Percentiles rank a stretch among this genome's conserved stretches.
Evolutionary conservation across 2,329 filamentous ascomycete genomes (phyloP).

Genomic region (Fusarium nanum): DNA sequence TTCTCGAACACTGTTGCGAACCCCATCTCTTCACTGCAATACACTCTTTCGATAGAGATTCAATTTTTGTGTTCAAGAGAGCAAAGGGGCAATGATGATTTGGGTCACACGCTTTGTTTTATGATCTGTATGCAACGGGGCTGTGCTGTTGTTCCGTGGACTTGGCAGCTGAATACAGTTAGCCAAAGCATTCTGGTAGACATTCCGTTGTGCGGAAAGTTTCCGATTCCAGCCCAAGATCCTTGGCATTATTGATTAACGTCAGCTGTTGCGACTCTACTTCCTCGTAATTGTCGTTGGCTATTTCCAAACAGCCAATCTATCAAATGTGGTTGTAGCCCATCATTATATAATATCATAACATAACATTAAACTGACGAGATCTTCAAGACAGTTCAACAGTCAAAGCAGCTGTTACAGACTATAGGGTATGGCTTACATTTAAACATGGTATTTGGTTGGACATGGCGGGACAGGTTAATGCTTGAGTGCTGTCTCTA

Average conservation of each 20-base stretch:
- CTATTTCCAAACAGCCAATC: accelerated
- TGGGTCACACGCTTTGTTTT: neutral
- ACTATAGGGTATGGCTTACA: neutral
- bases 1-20: neutral
- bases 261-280: neutral
- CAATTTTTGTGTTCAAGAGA: accelerated
- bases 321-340: accelerated
- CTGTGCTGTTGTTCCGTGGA: neutral
- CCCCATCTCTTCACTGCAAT: neutral
- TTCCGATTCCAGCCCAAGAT: neutral
- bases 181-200: neutral
- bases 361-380: accelerated
- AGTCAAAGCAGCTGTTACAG: neutral
- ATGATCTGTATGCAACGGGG: neutral
- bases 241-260: neutral
- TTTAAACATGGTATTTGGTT: neutral
- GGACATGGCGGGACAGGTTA: accelerated
- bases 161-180: neutral
- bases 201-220: neutral
- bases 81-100: neutral
- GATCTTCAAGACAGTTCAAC: accelerated
- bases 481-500: accelerated
- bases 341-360: accelerated
- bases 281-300: accelerated
- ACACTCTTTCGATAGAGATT: neutral